A percentile compares a stretch with the other conserved stretches of the same genome.
phyloP scores from a whole-genome alignment of 2,329 filamentous ascomycete genomes.

The Xylaria sp. region DNA sequence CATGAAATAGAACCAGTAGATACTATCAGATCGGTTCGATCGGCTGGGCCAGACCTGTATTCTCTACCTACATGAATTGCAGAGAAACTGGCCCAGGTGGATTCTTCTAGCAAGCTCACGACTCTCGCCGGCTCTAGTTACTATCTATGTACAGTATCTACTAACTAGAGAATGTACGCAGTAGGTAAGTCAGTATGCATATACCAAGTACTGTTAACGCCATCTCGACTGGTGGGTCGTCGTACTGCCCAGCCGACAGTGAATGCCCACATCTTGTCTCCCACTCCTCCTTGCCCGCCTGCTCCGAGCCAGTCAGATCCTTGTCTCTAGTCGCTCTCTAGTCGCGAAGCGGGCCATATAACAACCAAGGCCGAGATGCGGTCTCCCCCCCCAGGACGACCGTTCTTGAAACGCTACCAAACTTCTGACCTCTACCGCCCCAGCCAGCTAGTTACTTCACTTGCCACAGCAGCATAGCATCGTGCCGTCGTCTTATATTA shows the following conservation, averaged over 20 bases:
- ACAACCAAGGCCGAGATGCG: slow-evolving; percentile 44
- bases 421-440: slow-evolving; percentile 44
- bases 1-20: slow-evolving; percentile 8
- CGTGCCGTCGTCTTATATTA: slow-evolving; percentile 56
- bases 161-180: neutral
- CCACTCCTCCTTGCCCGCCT: slow-evolving; percentile 42
- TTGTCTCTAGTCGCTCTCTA: slow-evolving; percentile 41
- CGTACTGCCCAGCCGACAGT: slow-evolving; percentile 39
- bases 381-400: slow-evolving; percentile 41
- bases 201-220: slow-evolving; percentile 26
- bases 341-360: slow-evolving; percentile 47
- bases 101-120: slow-evolving; percentile 18
- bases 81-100: slow-evolving; percentile 18
- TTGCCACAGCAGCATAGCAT: slow-evolving; percentile 41
- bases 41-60: neutral
- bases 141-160: neutral
- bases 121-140: slow-evolving; percentile 2
- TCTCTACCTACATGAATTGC: neutral
- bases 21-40: slow-evolving; percentile 8
- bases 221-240: slow-evolving; percentile 45
- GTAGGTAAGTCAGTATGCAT: slow-evolving; percentile 6
- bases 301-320: slow-evolving; percentile 42
- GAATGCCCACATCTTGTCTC: slow-evolving; percentile 39
- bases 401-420: slow-evolving; percentile 43
- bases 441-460: slow-evolving; percentile 42